Percentiles rank a stretch among this genome's conserved stretches.
Conservation (phyloP, 2,329 filamentous ascomycete species). For the Colletotrichum cordylinicola region DNA sequence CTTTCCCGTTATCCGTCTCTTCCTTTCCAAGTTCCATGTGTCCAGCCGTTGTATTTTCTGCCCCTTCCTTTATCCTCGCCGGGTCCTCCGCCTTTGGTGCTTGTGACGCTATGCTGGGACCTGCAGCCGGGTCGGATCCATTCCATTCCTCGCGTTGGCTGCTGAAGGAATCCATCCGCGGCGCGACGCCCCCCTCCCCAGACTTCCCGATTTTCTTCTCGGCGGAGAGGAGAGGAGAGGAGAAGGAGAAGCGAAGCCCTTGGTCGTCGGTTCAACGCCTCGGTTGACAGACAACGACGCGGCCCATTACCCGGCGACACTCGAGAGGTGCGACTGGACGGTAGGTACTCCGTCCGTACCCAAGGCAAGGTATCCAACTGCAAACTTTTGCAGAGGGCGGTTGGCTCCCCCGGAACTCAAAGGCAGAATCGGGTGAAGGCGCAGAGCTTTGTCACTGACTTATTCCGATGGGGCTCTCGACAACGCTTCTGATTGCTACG, state of each 20-base stretch:
- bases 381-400: not conserved
- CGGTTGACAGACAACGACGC: not conserved
- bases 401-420: not conserved
- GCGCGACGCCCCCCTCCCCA: slow-evolving; percentile 7
- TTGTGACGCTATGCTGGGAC: slow-evolving; percentile 20
- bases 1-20: not conserved
- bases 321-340: not conserved
- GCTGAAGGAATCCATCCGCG: slow-evolving; percentile 16
- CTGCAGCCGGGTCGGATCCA: slow-evolving; percentile 13
- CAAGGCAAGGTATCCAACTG: not conserved
- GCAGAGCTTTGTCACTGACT: slow-evolving; percentile 14
- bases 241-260: not conserved
- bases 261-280: not conserved
- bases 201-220: not conserved
- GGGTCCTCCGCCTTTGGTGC: slow-evolving; percentile 8
- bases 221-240: slow-evolving; percentile 3
- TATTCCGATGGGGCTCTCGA: slow-evolving; percentile 11
- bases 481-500: slow-evolving; percentile 20
- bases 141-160: slow-evolving; percentile 14
- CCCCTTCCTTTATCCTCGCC: not conserved
- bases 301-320: not conserved
- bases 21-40: not conserved
- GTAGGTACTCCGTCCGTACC: not conserved
- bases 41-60: not conserved
- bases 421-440: not conserved